Conservation (phyloP, 208 protist genomes). For the Tritrichomonas foetus region DNA sequence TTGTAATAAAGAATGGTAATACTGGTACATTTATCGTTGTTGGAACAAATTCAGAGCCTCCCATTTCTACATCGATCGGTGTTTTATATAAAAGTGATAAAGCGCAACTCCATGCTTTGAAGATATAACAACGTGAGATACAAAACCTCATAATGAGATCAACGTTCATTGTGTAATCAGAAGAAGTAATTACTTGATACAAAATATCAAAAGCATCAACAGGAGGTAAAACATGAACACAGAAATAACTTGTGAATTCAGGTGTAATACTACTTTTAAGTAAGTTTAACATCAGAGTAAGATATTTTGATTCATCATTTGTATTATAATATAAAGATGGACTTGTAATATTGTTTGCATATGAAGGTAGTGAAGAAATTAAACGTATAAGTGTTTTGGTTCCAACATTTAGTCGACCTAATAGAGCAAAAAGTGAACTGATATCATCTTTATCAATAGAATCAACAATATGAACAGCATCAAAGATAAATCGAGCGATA, state of each 20-base stretch:
- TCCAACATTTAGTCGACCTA: not conserved
- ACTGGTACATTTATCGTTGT: not conserved
- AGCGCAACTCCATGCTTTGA: not conserved
- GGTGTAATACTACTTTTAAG: not conserved
- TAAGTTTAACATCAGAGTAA: not conserved
- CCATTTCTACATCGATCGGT: not conserved
- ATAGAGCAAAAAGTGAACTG: not conserved
- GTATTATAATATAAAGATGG: not conserved
- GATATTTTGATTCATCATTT: not conserved
- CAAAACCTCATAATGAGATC: slow-evolving; percentile 7
- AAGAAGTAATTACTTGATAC: not conserved
- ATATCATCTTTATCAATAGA: not conserved
- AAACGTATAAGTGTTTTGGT: not conserved
- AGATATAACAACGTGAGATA: not conserved
- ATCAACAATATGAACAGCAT: not conserved
- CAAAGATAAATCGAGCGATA: not conserved
- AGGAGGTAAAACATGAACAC: not conserved
- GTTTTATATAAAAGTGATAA: not conserved
- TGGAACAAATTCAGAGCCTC: not conserved
- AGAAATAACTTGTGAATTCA: not conserved
- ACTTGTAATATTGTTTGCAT: not conserved
- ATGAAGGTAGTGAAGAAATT: not conserved
- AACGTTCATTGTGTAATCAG: too few species aligned
- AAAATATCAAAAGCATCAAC: not conserved
- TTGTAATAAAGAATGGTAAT: not conserved